Base-by-base conservation (phyloP, 257 asterid species). In the Lycium barbarum region DNA sequence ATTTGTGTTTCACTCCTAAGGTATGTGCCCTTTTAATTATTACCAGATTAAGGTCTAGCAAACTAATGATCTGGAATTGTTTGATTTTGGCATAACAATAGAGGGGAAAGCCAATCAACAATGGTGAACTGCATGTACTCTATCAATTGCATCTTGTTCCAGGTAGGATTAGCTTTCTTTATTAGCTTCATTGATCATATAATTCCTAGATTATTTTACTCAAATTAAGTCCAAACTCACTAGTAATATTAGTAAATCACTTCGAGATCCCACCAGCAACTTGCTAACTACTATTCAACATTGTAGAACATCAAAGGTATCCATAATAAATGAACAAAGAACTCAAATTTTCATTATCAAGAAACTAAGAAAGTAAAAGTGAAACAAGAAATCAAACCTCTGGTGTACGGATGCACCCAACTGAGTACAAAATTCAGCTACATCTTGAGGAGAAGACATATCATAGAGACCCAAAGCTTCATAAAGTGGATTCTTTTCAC, bases 391-490 rank as follows among this genome's bases (percentile, higher is more conserved):
- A 7, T 5, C 82, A 47, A 72, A 93, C 98, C 98, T 93, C 65
- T 93, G 97, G 0, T 84, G 87, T 47, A 92, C 85, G 26, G 95
- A 74, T 3, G 92, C 92, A 38, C 86, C 89, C 76, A 94, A 81
- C 38, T 85, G 73, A 66, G 91, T 45, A 83, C 92, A 93, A 61
- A 94, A 93, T 14, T 67, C 88, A 58, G 89, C 86, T 40, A 92
- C 86, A 55, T 88, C 95, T 51, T 86, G 82, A 17, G 85, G 45
- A 10, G 91, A 89, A 1, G 91, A 87, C 84, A 88, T 83, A 20
- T 94, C 95, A 82, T 91, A 91, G 7, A 94, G 93, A 13, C 97
- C 97, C 38, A 94, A 82, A 0, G 95, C 91, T 70, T 94, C 95
- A 76, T 91, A 93, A 22, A 91, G 91, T 6, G 97, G 98, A 82